These are phyloP conservation scores for Aspergillus sclerotioniger DNA, from an alignment of 495 filamentous ascomycete genomes.

Conservation along the genomic window DNA sequence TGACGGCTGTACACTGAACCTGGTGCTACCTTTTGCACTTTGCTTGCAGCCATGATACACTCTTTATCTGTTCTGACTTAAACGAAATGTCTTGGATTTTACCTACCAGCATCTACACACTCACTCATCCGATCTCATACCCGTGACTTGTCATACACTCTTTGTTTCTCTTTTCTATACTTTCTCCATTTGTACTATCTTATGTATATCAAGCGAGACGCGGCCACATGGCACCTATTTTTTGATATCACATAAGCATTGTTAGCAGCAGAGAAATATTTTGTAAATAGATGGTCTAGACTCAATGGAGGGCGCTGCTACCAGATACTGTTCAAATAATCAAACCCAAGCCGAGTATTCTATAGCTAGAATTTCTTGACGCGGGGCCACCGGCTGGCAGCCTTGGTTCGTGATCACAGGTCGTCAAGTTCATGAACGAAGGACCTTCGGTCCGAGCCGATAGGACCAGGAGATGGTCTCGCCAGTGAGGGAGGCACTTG, in stretches of 20 bases:
- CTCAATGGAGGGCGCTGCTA: too few relatives aligned
- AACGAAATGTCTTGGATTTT: neutral
- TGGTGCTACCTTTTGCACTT: neutral
- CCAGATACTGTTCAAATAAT: too few relatives aligned
- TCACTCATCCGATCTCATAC: neutral
- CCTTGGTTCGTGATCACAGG: too few relatives aligned
- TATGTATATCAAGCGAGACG: neutral
- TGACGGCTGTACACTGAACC: constrained; percentile 39
- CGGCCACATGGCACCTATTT: neutral
- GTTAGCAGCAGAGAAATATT: neutral
- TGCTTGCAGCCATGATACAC: neutral
- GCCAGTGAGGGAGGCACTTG: too few relatives aligned
- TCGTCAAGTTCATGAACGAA: too few relatives aligned
- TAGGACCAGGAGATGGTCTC: too few relatives aligned
- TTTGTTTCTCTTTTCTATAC: constrained; percentile 25
- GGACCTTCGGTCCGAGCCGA: too few relatives aligned
- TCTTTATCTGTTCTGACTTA: neutral
- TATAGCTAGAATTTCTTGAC: too few relatives aligned
- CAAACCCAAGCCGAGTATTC: too few relatives aligned
- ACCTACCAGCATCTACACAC: constrained; percentile 10
- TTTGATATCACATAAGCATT: neutral
- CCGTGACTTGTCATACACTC: constrained; percentile 9
- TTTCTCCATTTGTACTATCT: neutral
- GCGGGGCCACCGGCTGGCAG: too few relatives aligned
- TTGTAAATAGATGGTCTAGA: neutral